Conservation (phyloP, 2,329 filamentous ascomycete genomes). For the Arthroderma sp. region DNA sequence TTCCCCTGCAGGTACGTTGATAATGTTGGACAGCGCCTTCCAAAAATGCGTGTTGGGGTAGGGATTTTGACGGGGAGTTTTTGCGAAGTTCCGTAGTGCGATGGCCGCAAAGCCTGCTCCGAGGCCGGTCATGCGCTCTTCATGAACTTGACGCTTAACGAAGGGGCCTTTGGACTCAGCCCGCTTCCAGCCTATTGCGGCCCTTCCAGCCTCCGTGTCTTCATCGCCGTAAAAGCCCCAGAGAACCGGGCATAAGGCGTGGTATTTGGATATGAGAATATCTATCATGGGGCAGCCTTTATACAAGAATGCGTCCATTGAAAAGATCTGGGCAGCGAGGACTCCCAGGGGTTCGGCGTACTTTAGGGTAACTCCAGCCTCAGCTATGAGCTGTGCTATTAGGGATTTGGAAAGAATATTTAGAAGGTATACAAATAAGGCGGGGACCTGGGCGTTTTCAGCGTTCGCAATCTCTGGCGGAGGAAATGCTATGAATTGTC, state of each 20-base stretch:
- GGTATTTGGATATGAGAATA: conserved; percentile 76
- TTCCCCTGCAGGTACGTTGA: conserved; percentile 57
- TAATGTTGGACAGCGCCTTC: conserved; percentile 59
- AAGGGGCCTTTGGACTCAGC: conserved; percentile 42
- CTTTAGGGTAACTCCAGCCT: conserved; percentile 50
- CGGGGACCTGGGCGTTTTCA: conserved; percentile 43
- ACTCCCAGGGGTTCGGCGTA: conserved; percentile 70
- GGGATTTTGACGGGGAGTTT: conserved; percentile 54
- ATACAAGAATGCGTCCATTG: conserved; percentile 52
- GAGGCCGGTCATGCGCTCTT: conserved; percentile 70
- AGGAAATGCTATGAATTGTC: conserved; percentile 39
- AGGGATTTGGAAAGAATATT: conserved; percentile 64
- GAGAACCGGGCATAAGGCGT: conserved; percentile 66
- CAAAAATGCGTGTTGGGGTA: conserved; percentile 74
- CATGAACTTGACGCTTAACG: conserved; percentile 58
- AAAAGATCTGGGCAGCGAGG: conserved; percentile 61
- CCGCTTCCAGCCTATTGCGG: conserved; percentile 60
- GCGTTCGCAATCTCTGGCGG: conserved; percentile 24
- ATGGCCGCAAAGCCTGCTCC: conserved; percentile 75
- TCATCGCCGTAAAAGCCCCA: conserved; percentile 73
- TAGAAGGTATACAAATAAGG: conserved; percentile 59
- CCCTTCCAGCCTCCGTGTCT: conserved; percentile 53
- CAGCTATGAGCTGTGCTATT: conserved; percentile 55
- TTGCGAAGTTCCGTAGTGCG: conserved; percentile 68
- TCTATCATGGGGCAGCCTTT: conserved; percentile 59